phyloP scores from a whole-genome alignment of 2,329 filamentous ascomycete species.

The Colletotrichum sp. region DNA sequence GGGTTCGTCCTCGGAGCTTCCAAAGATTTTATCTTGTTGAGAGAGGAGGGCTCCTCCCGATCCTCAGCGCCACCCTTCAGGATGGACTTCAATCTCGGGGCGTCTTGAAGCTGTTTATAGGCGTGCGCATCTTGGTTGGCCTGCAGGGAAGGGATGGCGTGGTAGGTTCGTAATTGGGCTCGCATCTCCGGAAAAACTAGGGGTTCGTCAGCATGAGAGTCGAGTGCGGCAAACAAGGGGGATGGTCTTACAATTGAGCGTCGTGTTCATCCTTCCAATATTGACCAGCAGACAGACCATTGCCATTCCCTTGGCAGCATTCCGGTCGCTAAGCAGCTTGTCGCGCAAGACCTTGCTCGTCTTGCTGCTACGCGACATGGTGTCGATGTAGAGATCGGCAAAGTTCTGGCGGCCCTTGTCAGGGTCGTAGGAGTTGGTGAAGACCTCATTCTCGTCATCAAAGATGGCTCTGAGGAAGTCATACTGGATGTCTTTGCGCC shows the following conservation, averaged over 20 bases:
- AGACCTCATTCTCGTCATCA: conserved; percentile 75
- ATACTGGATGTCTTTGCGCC: conserved; percentile 87
- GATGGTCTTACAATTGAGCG: conserved; percentile 80
- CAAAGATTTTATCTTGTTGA: conserved; percentile 79
- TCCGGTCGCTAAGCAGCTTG: conserved; percentile 90
- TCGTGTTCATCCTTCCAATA: conserved; percentile 98
- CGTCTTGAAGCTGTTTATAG: conserved; percentile 98
- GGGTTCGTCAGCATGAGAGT: neutral
- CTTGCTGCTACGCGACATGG: conserved; percentile 98
- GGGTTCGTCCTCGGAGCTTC: conserved; percentile 83
- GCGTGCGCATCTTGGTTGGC: conserved; percentile 93
- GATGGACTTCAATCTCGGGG: conserved; percentile 94
- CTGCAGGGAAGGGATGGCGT: conserved; percentile 95
- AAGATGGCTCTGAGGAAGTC: conserved; percentile 85
- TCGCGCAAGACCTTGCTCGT: conserved; percentile 98
- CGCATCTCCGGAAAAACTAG: conserved; percentile 99
- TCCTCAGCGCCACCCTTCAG: conserved; percentile 97
- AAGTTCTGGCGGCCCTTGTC: conserved; percentile 72
- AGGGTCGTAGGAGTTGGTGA: conserved; percentile 88
- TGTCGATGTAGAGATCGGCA: conserved; percentile 96
- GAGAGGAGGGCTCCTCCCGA: conserved; percentile 77
- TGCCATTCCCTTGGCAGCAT: conserved; percentile 95
- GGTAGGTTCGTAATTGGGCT: conserved; percentile 95
- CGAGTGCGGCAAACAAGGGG: conserved; percentile 9
- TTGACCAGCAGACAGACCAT: conserved; percentile 99